Conservation (phyloP, 164 flowering plant species). For the Chimonanthus salicifolius region DNA sequence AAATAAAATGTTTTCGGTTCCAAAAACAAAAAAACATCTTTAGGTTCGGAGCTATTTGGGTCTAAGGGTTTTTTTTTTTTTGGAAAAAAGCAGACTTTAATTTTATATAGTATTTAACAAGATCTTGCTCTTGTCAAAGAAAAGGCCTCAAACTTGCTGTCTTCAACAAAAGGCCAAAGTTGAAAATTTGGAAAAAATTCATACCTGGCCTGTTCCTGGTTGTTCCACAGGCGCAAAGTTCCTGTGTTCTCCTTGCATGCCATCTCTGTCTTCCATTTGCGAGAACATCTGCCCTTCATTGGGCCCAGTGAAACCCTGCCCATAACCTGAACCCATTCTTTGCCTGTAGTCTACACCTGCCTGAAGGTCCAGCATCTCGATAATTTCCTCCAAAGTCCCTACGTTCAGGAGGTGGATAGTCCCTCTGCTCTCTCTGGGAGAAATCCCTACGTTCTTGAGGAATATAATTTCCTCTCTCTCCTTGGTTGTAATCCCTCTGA, state of each 20-base stretch:
- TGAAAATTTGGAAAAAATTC: neutral
- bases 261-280: conserved; percentile 18
- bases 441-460: conserved; percentile 28
- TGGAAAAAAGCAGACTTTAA: too few species aligned
- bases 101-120: too few species aligned
- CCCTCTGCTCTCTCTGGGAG: conserved; percentile 22
- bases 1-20: too few species aligned
- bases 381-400: conserved; percentile 19
- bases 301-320: conserved; percentile 21
- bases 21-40: too few species aligned
- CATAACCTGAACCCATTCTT: conserved; percentile 19
- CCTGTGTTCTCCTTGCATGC: conserved; percentile 22
- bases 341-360: conserved; percentile 22
- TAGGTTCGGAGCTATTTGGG: too few species aligned
- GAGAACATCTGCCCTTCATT: conserved; percentile 22
- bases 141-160: neutral
- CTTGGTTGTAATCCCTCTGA: conserved; percentile 6
- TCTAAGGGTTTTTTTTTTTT: too few species aligned
- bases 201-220: conserved; percentile 21
- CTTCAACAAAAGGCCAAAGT: neutral
- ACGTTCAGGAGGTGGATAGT: conserved; percentile 20
- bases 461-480: conserved; percentile 13
- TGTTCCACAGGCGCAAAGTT: conserved; percentile 20
- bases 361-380: conserved; percentile 14
- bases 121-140: too few species aligned